Base-by-base conservation (phyloP, 495 filamentous ascomycete genomes). In the Usnea hakonensis region DNA sequence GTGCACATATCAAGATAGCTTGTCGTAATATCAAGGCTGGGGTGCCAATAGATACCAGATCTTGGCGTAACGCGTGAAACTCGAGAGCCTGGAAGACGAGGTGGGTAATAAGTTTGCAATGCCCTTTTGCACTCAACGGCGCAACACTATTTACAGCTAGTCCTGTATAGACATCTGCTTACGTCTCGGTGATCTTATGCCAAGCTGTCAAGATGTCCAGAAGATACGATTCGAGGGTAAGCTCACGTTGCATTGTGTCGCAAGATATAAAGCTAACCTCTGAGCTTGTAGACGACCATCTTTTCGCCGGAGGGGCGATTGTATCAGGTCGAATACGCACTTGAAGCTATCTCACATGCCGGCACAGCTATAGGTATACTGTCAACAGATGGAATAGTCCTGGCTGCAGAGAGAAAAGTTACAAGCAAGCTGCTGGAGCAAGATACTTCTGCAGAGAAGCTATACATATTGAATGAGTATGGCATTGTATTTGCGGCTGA, bases 381-480 rank as follows among this genome's bases (percentile, higher is more conserved):
- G 65, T 93, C 94, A 58, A 91, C 91, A 75, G 94, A 98, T 85
- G 94, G 94, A 70, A 98, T 98, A 72, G 94, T 98, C 62, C 85
- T 98, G 56, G 94, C 94, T 53, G 94, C 94, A n/a, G 94, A 98
- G 84, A 86, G 94, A 75, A 98, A 98, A 80, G 94, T 98, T 68
- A 98, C 94, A 61, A 97, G 93, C 80, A 98, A 97, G 84, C 83
- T 98, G 70, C 79, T 98, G 71, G 94, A 98, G 82, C 94, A 98
- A 82, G 94, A 98, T 77, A 98, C 95, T 58, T 96, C 91, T 33
- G 94, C 94, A 36, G 94, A 98, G 87, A 98, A 98, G 85, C 89
- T 98, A 65, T 98, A 98, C 78, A 96, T 94, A 69, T 80, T 98
- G 72, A 98, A 98, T 71, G 94, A 98, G 94, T 98, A 81, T 62